Percentiles rank a stretch among this genome's conserved stretches.
Evolutionary conservation across 306 rosid genomes (phyloP).

Genomic region (Trichosanthes truncata): DNA sequence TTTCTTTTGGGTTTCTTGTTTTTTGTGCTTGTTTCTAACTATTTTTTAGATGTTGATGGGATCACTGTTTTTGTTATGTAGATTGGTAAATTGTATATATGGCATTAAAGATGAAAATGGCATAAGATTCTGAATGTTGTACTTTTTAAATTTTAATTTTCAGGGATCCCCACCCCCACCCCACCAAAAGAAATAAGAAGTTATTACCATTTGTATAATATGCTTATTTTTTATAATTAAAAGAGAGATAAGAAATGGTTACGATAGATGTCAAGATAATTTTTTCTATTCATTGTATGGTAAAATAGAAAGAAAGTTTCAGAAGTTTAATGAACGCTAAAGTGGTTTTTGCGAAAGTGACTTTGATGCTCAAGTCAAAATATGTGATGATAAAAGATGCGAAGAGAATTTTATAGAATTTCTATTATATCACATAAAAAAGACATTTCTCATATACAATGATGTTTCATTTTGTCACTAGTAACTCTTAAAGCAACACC

Average conservation of each 20-base stretch:
- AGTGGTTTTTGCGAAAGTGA: neutral
- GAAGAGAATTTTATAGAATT: neutral
- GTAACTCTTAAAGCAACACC: neutral
- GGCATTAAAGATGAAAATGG: neutral
- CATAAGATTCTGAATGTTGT: neutral
- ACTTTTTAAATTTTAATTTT: too few species aligned
- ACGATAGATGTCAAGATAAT: neutral
- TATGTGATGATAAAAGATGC: neutral
- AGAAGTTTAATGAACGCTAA: neutral
- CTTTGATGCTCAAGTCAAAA: neutral
- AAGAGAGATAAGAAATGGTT: neutral
- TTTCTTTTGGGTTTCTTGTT: neutral
- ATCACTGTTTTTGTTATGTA: neutral
- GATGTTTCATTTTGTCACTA: neutral
- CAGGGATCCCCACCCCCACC: too few species aligned
- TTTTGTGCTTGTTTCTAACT: neutral
- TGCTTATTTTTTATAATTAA: too few species aligned
- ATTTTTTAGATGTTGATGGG: neutral
- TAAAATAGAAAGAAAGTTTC: neutral
- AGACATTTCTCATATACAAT: neutral
- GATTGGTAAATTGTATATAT: neutral
- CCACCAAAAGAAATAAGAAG: too few species aligned
- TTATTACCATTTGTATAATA: neutral
- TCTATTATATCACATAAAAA: neutral
- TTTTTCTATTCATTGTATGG: neutral